phyloP scores from a whole-genome alignment of 2,329 filamentous ascomycete genomes.

The Hypoxylon sp. region DNA sequence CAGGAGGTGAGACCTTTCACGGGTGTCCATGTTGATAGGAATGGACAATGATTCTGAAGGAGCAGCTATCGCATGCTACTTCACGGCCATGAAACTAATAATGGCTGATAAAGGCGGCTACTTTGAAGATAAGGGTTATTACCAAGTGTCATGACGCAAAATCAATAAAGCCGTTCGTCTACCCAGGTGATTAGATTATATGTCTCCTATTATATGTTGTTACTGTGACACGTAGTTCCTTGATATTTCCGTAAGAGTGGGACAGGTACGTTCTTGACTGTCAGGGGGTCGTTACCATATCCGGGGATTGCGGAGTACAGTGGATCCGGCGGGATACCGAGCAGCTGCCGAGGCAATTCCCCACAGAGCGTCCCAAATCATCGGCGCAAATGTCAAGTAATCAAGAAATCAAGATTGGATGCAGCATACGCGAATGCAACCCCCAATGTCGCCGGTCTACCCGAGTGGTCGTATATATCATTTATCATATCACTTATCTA shows the following conservation, averaged over 20 bases:
- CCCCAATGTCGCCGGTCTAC: not conserved
- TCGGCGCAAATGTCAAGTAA: conserved; percentile 9
- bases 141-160: not conserved
- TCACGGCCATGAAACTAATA: not conserved
- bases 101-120: not conserved
- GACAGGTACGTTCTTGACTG: not conserved
- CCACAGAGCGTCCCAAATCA: conserved; percentile 24
- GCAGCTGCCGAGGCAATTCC: conserved; percentile 26
- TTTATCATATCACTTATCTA: not conserved
- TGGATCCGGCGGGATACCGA: conserved; percentile 36
- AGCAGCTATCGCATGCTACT: conserved; percentile 3
- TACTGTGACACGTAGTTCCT: not conserved
- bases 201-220: not conserved
- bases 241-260: not conserved
- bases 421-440: not conserved
- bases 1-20: not conserved
- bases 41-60: not conserved
- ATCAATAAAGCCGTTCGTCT: not conserved
- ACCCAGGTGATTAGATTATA: not conserved
- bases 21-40: conserved; percentile 6
- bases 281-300: conserved; percentile 19
- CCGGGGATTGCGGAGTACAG: conserved; percentile 31
- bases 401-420: conserved; percentile 7
- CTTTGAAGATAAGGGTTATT: not conserved
- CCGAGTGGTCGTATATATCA: not conserved